Percentiles rank a stretch among this genome's conserved stretches.
Conservation (phyloP, 352 stramenopile genomes). For the Plasmopara muralis region DNA sequence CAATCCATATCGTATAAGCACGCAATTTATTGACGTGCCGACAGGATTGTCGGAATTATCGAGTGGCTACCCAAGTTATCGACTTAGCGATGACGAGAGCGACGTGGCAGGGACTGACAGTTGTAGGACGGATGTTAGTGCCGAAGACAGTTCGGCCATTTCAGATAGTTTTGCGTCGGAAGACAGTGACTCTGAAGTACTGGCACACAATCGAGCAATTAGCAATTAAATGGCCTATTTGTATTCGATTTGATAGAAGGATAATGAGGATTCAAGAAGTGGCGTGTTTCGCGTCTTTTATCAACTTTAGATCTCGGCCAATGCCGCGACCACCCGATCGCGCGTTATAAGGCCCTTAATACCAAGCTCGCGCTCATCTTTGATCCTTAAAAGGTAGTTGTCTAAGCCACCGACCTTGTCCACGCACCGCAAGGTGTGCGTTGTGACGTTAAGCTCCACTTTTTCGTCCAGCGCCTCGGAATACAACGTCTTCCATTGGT, state of each 20-base stretch:
- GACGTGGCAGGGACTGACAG: conserved; percentile 12
- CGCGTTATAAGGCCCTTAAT: conserved; percentile 56
- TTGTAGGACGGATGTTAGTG: conserved; percentile 10
- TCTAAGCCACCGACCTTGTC: conserved; percentile 92
- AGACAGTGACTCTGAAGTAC: conserved; percentile 2
- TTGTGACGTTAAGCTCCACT: conserved; percentile 90
- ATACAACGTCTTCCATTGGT: conserved; percentile 85
- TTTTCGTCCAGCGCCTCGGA: conserved; percentile 90
- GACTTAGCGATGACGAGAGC: conserved; percentile 22
- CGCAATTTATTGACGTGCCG: conserved; percentile 21
- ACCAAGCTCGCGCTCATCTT: conserved; percentile 71
- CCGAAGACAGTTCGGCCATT: conserved; percentile 8
- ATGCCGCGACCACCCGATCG: conserved; percentile 48
- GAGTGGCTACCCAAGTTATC: conserved; percentile 20
- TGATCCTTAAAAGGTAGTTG: conserved; percentile 91
- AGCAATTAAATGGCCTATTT: conserved; percentile 4
- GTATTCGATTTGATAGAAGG: conserved; percentile 9
- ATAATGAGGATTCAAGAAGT: background rate
- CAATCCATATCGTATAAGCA: conserved; percentile 19
- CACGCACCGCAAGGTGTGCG: conserved; percentile 88
- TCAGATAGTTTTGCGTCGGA: conserved; percentile 9
- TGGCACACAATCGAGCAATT: conserved; percentile 34
- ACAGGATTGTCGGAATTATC: conserved; percentile 15
- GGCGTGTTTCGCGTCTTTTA: background rate
- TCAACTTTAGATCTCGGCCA: conserved; percentile 18